phyloP scores from a whole-genome alignment of 495 filamentous ascomycete genomes.

The Thermothielavioides terrestris region DNA sequence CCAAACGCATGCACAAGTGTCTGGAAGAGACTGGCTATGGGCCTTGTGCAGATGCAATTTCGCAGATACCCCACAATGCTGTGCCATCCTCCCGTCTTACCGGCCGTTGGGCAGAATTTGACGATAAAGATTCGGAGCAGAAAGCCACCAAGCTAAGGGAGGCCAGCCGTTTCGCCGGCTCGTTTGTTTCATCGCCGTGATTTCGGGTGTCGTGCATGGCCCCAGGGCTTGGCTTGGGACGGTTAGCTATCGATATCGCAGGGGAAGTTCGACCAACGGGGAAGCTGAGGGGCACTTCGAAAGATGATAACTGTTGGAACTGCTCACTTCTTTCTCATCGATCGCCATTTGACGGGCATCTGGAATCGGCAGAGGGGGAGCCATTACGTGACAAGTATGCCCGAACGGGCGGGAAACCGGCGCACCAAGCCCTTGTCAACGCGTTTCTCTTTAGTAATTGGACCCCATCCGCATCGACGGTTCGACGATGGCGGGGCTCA shows the following conservation, averaged over 20 bases:
- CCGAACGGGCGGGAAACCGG: conserved; percentile 26
- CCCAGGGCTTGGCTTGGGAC: not conserved
- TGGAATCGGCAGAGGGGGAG: conserved; percentile 33
- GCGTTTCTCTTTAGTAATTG: conserved; percentile 45
- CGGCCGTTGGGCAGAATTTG: not conserved
- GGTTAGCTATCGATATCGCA: not conserved
- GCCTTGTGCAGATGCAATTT: not conserved
- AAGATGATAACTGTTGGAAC: too few relatives aligned
- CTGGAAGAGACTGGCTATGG: too few relatives aligned
- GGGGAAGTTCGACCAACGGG: too few relatives aligned
- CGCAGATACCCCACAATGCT: not conserved
- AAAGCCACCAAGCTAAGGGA: not conserved
- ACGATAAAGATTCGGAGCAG: conserved; percentile 9
- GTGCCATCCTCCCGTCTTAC: conserved; percentile 1
- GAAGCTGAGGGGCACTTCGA: too few relatives aligned
- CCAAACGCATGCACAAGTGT: too few relatives aligned
- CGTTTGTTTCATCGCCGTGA: not conserved
- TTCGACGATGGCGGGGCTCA: conserved; percentile 2
- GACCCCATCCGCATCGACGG: not conserved
- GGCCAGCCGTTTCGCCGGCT: not conserved
- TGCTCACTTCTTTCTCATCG: not conserved
- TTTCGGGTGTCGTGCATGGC: conserved; percentile 6
- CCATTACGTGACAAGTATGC: conserved; percentile 48
- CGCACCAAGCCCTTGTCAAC: conserved; percentile 13
- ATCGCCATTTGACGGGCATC: conserved; percentile 2